Percentiles rank a stretch among this genome's conserved stretches.
These are phyloP conservation scores for Gracilariopsis chorda DNA, from an alignment of 23 red algal species.

Conservation along the genomic window DNA sequence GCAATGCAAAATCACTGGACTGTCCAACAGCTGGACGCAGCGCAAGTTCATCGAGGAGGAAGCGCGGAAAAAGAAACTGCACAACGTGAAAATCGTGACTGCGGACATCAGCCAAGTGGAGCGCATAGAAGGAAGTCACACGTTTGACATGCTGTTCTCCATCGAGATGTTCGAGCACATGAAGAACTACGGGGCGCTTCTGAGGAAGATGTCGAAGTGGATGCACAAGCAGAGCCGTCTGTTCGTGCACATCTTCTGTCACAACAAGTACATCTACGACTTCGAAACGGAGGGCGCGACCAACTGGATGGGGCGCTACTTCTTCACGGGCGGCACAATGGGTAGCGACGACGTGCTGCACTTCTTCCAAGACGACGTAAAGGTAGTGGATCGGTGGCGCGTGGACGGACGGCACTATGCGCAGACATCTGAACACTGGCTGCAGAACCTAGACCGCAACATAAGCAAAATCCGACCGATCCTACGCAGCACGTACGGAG, in stretches of 20 bases:
- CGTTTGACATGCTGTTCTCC: conserved; percentile 84
- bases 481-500: conserved; percentile 70
- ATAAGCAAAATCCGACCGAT: conserved; percentile 28
- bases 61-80: conserved; percentile 33
- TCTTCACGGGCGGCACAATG: conserved; percentile 98
- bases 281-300: conserved; percentile 89
- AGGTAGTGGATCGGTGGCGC: conserved; percentile 72
- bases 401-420: conserved; percentile 98
- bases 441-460: conserved; percentile 82
- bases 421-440: conserved; percentile 90
- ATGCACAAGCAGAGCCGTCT: conserved; percentile 66
- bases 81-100: conserved; percentile 79
- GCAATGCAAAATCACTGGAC: conserved; percentile 47
- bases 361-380: conserved; percentile 82
- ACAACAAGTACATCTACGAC: conserved; percentile 82
- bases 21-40: conserved; percentile 94
- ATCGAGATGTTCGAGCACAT: conserved; percentile 99
- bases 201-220: conserved; percentile 77
- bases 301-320: conserved; percentile 98
- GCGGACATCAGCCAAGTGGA: conserved; percentile 64
- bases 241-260: conserved; percentile 96
- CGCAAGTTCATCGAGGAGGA: conserved; percentile 77
- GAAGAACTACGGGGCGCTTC: conserved; percentile 86
- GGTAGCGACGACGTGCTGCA: conserved; percentile 70
- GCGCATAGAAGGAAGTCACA: background rate